Evolutionary conservation across 306 rosid genomes (phyloP), one percentile per base, ranked within the genome.

Genomic region (Medicago lupulina): DNA sequence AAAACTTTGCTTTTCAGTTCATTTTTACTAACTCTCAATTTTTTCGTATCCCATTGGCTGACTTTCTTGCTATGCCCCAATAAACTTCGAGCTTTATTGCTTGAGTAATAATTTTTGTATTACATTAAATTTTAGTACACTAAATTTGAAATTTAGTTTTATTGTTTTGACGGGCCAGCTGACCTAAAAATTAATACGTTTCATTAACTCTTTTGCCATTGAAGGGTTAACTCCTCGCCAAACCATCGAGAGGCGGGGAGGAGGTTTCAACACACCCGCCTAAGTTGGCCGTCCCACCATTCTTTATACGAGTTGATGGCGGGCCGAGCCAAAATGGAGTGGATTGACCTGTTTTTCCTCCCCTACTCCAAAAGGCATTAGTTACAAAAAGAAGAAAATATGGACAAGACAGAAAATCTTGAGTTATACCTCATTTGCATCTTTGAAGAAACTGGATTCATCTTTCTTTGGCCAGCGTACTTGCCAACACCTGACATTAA

Each of bases 391-490:
- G 49, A 54, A 64, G 0, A 57, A 64, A 41, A 73, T 10, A 65
- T 2, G 11, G 11, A 77, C 43, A 46, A 50, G 9, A n/a, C 4
- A 21, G 18, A 71, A 80, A 58, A 71, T 50, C 40, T 17, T 18
- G 74, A 19, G 72, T 44, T 15, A 47, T 82, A 85, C 88, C 86
- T 85, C 88, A 66, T 85, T 85, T 61, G 88, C 88, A 65, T 85
- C 88, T 79, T 85, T 85, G 84, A 76, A 82, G 59, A 47, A 79
- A 78, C 16, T 73, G 63, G 13, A n/a, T 43, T 76, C 80, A 71
- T 82, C 86, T 82, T 79, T 82, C 78, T 85, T 85, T 61, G 88
- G 88, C 88, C 88, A 85, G 18, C 44, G 68, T 62, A 85, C 78
- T 46, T 41, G 82, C 78, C 84, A 76, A 79, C 88, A 85, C 80